phyloP scores from a whole-genome alignment of 305 asterid species.

The Fraxinus dipetala region DNA sequence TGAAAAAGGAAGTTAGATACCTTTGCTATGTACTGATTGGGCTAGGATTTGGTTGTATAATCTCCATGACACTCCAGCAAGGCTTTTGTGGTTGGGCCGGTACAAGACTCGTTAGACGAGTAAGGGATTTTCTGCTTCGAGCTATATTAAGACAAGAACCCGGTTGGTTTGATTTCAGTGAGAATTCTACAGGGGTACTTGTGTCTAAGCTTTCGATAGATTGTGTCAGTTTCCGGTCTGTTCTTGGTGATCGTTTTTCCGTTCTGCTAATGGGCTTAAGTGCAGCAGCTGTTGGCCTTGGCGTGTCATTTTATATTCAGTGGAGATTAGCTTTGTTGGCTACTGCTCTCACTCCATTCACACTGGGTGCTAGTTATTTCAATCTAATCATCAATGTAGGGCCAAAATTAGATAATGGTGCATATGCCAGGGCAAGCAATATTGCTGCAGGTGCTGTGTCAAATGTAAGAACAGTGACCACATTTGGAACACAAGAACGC shows the following conservation, averaged over 20 bases:
- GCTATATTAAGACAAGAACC: conserved; percentile 74
- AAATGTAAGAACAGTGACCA: conserved; percentile 72
- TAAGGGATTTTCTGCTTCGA: conserved; percentile 50
- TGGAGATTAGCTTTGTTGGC: conserved; percentile 72
- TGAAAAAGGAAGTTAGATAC: conserved; percentile 56
- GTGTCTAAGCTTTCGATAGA: conserved; percentile 66
- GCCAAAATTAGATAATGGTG: conserved; percentile 61
- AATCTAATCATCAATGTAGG: conserved; percentile 71
- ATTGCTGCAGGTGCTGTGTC: conserved; percentile 82
- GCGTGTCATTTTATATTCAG: conserved; percentile 53
- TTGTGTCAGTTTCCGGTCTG: conserved; percentile 55
- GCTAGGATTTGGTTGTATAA: conserved; percentile 65
- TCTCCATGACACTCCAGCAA: conserved; percentile 74
- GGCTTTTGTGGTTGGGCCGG: conserved; percentile 90
- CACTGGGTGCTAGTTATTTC: conserved; percentile 81
- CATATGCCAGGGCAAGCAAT: conserved; percentile 67
- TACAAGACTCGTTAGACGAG: conserved; percentile 61
- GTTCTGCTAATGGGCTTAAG: conserved; percentile 71
- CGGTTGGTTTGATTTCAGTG: conserved; percentile 73
- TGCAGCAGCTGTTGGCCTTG: conserved; percentile 74
- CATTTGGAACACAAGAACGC: conserved; percentile 67
- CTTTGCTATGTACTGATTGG: conserved; percentile 66
- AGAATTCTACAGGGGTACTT: conserved; percentile 68
- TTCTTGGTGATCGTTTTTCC: conserved; percentile 69
- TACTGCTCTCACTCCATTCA: conserved; percentile 66